Evolutionary conservation across 2,329 filamentous ascomycete species (phyloP), one percentile per base, ranked within the genome.

Genomic region (Passalora sequoiae): DNA sequence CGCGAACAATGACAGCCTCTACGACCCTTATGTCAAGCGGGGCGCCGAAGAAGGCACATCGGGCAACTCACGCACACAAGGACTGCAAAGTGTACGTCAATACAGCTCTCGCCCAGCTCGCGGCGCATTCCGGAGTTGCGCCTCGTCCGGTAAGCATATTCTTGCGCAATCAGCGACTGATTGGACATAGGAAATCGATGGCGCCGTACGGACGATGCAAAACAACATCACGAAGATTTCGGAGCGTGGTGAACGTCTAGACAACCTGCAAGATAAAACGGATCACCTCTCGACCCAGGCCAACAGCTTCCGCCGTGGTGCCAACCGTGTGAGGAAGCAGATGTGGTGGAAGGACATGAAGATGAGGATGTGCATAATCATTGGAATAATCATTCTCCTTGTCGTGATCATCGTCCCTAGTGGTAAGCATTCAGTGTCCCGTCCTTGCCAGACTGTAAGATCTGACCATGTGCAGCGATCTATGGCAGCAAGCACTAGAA

Each of bases 341-440:
- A 97, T 97, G 91, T 97, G 91, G 91, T 97, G 89, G 91, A 97
- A 97, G 79, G 91, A 97, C 65, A 94, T 96, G 88, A 97, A 97
- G 81, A 98, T 98, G 92, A 83, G 92, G 69, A 92, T 96, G 76
- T 97, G 91, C 72, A 75, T 98, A 59, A 85, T 94, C 64, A 76
- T 83, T 47, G 92, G 89, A 62, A 85, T 98, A 69, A 84, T 97
- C 67, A 78, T 97, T 58, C 76, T 98, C 59, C 78, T 98, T 57
- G 73, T 94, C 58, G 80, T 98, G 68, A 97, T 98, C 66, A 92
- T 98, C 63, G 82, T 97, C 58, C 92, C 92, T 55, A 77, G 84
- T 58, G 88, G 91, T 95, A 80, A 54, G 51, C 17, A 20, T 24
- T 15, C 16, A 17, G n/a, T n/a, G n/a, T n/a, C n/a, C n/a, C n/a